A percentile compares a stretch with the other conserved stretches of the same genome.
These are phyloP conservation scores for Panaeolus papilionaceus DNA, from an alignment of 768 basidiomycete species.

Conservation along the genomic window DNA sequence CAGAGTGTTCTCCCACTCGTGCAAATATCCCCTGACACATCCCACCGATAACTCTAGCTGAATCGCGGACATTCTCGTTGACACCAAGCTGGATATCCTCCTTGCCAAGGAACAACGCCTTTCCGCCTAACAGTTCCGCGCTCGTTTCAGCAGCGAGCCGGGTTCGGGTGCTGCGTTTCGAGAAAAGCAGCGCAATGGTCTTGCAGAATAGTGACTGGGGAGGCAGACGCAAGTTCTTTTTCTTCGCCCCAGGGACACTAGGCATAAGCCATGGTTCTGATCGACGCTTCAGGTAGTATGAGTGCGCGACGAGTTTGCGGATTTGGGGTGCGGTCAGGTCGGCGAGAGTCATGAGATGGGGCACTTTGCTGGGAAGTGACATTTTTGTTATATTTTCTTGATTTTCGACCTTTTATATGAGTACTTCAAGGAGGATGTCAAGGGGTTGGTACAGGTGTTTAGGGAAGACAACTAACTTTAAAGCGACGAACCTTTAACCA, in stretches of 20 bases:
- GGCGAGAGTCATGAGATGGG: conserved; percentile 89
- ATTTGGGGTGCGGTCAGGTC: conserved; percentile 86
- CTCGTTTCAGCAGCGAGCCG: conserved; percentile 89
- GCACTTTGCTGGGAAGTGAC: conserved; percentile 37
- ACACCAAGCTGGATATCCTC: conserved; percentile 97
- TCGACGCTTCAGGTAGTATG: conserved; percentile 65
- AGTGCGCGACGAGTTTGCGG: conserved; percentile 63
- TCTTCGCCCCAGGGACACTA: conserved; percentile 40
- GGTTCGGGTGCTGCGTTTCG: conserved; percentile 93
- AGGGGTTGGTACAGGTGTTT: neutral
- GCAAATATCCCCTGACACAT: conserved; percentile 99
- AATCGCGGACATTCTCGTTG: conserved; percentile 87
- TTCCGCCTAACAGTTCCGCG: conserved; percentile 79
- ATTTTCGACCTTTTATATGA: neutral
- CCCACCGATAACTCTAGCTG: conserved; percentile 86
- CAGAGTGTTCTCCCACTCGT: conserved; percentile 89
- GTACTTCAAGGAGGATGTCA: neutral
- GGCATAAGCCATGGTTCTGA: conserved; percentile 75
- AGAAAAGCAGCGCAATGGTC: conserved; percentile 88
- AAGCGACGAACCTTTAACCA: neutral
- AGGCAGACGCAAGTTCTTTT: conserved; percentile 57
- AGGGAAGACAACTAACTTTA: neutral
- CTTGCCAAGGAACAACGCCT: conserved; percentile 86
- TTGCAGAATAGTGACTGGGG: conserved; percentile 82
- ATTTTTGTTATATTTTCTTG: neutral